These are phyloP conservation scores for Metschnikowia vanudenii DNA, from an alignment of 805 yeast genomes.

Conservation along the genomic window DNA sequence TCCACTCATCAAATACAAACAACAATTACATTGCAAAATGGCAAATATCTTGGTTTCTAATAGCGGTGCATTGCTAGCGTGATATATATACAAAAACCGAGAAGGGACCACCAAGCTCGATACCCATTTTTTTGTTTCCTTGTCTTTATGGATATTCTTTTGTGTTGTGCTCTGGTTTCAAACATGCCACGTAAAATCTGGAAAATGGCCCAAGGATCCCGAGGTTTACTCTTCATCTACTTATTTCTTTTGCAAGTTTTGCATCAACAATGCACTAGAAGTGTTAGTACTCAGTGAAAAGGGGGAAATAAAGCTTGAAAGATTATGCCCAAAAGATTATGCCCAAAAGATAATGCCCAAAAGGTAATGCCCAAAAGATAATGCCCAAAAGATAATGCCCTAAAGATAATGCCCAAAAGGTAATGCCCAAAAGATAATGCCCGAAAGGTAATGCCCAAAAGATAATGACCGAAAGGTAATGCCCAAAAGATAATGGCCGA, in stretches of 20 bases:
- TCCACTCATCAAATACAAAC: too few relatives aligned
- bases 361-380: too few relatives aligned
- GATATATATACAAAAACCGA: slow-evolving; percentile 2
- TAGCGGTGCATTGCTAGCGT: slow-evolving; percentile 7
- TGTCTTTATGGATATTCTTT: not conserved
- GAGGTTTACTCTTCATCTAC: not conserved
- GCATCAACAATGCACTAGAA: slow-evolving; percentile 61
- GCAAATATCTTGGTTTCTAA: not conserved
- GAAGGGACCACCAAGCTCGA: not conserved
- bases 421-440: too few relatives aligned
- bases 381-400: too few relatives aligned
- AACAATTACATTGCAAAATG: too few relatives aligned
- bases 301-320: too few relatives aligned
- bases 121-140: not conserved
- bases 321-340: not conserved
- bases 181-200: too few relatives aligned
- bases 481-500: too few relatives aligned
- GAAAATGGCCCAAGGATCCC: not conserved
- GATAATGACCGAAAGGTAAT: too few relatives aligned
- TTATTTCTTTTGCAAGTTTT: slow-evolving; percentile 46
- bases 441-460: too few relatives aligned
- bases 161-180: not conserved
- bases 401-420: too few relatives aligned
- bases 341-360: too few relatives aligned
- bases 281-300: slow-evolving; percentile 26